phyloP scores from a whole-genome alignment of 768 basidiomycete species.

The Arthromyces matolae region DNA sequence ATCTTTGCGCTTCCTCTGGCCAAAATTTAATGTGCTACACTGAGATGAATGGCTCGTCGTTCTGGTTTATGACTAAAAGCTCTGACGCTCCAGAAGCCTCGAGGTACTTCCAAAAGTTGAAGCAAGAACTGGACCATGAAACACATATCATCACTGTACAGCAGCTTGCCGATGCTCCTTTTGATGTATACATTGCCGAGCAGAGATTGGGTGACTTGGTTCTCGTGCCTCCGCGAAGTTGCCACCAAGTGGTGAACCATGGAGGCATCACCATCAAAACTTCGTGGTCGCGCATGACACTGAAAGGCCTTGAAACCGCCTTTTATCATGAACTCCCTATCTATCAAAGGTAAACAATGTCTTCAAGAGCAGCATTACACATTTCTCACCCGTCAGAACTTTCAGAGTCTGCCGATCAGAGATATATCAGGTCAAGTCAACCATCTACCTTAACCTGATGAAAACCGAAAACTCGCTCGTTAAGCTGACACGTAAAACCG shows the following conservation, averaged over 20 bases:
- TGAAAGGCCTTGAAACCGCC: slow-evolving; percentile 54
- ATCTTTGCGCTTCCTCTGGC: slow-evolving; percentile 78
- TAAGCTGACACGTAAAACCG: not conserved
- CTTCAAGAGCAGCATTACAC: slow-evolving; percentile 7
- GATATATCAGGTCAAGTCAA: slow-evolving; percentile 70
- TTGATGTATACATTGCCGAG: slow-evolving; percentile 65
- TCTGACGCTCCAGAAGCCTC: slow-evolving; percentile 51
- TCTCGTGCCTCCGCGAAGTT: slow-evolving; percentile 75
- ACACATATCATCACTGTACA: slow-evolving; percentile 58
- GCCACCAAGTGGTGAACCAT: slow-evolving; percentile 79
- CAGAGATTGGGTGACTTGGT: slow-evolving; percentile 78
- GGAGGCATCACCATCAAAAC: slow-evolving; percentile 82
- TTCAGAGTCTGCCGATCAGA: slow-evolving; percentile 76
- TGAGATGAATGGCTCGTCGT: slow-evolving; percentile 66
- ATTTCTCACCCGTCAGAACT: not conserved
- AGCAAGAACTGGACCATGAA: slow-evolving; percentile 71
- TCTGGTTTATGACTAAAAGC: slow-evolving; percentile 83
- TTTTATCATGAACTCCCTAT: slow-evolving; percentile 73
- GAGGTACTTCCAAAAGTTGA: slow-evolving; percentile 54
- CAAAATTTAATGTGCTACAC: slow-evolving; percentile 87
- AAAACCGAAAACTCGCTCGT: slow-evolving; percentile 10
- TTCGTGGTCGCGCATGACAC: slow-evolving; percentile 84
- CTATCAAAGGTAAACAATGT: slow-evolving; percentile 67
- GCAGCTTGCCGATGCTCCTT: slow-evolving; percentile 62
- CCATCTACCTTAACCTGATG: slow-evolving; percentile 53